Conservation (phyloP, 2,329 filamentous ascomycete species). For the Elsinoe necatrix region DNA sequence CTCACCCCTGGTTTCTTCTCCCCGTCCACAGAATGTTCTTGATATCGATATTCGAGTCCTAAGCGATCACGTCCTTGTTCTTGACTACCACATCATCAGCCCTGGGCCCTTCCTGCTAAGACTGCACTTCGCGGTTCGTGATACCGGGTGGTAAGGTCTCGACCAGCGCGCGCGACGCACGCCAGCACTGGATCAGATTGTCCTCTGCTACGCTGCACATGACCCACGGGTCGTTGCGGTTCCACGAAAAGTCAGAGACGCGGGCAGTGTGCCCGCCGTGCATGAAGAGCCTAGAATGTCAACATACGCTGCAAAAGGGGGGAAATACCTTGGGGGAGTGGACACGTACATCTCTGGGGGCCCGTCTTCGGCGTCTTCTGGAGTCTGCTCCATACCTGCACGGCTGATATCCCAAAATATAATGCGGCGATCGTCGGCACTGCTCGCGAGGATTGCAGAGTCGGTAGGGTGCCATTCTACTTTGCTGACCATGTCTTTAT, state of each 20-base stretch:
- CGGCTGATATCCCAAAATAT: slow-evolving; percentile 94
- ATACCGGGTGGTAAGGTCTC: slow-evolving; percentile 28
- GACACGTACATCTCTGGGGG: slow-evolving; percentile 87
- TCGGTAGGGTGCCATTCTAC: slow-evolving; percentile 93
- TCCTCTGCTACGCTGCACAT: slow-evolving; percentile 94
- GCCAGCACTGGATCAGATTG: slow-evolving; percentile 84
- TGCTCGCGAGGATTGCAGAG: slow-evolving; percentile 77
- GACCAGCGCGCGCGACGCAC: slow-evolving; percentile 29
- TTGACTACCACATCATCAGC: slow-evolving; percentile 11
- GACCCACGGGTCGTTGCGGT: slow-evolving; percentile 92
- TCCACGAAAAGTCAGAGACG: slow-evolving; percentile 96
- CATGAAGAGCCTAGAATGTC: slow-evolving; percentile 71
- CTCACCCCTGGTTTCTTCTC: neutral
- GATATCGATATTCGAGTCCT: neutral
- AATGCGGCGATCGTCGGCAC: slow-evolving; percentile 84
- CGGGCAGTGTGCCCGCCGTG: slow-evolving; percentile 97
- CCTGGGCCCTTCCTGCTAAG: slow-evolving; percentile 2
- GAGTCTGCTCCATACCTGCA: slow-evolving; percentile 87
- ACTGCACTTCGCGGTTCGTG: slow-evolving; percentile 25
- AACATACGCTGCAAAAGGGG: slow-evolving; percentile 10
- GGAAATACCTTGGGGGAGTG: too few relatives aligned
- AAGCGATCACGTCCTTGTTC: slow-evolving; percentile 6
- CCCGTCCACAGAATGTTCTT: neutral
- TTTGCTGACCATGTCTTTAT: slow-evolving; percentile 82
- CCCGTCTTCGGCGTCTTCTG: slow-evolving; percentile 90